Conservation (phyloP, 805 yeast genomes). For the Saturnispora silvae region DNA sequence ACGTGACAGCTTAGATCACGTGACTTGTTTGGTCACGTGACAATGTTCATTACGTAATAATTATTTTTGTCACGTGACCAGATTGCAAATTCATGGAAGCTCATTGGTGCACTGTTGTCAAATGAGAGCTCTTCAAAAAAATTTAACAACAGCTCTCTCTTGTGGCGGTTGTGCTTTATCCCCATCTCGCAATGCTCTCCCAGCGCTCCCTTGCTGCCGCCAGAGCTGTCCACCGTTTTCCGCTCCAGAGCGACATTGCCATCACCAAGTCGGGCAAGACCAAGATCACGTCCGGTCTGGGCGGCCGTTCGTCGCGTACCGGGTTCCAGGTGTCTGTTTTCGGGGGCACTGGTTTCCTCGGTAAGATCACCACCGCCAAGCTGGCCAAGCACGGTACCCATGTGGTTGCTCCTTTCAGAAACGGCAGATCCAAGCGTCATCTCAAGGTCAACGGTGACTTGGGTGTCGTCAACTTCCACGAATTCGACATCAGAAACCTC, state of each 20-base stretch:
- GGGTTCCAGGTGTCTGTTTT: slow-evolving; percentile 86
- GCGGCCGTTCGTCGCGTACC: slow-evolving; percentile 77
- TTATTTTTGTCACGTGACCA: too few species aligned
- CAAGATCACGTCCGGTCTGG: slow-evolving; percentile 57
- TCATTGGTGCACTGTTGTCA: too few species aligned
- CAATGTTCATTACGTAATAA: too few species aligned
- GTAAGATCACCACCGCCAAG: slow-evolving; percentile 59
- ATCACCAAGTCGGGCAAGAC: slow-evolving; percentile 72
- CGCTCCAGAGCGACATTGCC: slow-evolving; percentile 48
- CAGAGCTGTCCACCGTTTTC: slow-evolving; percentile 23
- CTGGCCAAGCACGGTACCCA: slow-evolving; percentile 76
- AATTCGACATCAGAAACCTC: slow-evolving; percentile 71
- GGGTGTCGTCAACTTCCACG: slow-evolving; percentile 78
- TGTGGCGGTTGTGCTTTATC: too few species aligned
- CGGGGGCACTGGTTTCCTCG: slow-evolving; percentile 73
- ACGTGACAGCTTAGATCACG: too few species aligned
- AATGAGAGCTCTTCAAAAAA: neutral
- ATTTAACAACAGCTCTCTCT: neutral
- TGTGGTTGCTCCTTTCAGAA: slow-evolving; percentile 71
- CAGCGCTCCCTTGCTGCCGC: neutral
- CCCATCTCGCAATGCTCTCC: slow-evolving; percentile 3
- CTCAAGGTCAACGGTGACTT: slow-evolving; percentile 77
- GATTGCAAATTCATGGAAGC: too few species aligned
- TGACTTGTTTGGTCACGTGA: too few species aligned
- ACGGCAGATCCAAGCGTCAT: slow-evolving; percentile 66